Evolutionary conservation across 371 early-diverging fungal species (phyloP), one percentile per base, ranked within the genome.

Genomic region (Syncephalis fuscata): DNA sequence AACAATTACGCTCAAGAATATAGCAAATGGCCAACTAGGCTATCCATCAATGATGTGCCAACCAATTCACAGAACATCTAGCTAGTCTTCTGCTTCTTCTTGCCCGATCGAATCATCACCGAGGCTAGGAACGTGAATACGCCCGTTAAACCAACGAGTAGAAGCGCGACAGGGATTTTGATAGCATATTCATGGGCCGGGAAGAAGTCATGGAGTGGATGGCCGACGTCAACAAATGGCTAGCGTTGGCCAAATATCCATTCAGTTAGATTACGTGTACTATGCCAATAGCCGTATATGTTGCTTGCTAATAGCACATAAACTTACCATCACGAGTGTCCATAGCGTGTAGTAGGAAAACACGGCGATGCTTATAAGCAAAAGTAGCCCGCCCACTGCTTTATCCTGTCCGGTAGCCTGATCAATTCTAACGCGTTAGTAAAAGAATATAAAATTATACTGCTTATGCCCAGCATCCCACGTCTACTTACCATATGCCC

Each of bases 181-280:
- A 93, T 85, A 8, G 91, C 91, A 59, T 82, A 87, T 61, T 78
- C 74, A 56, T 81, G 76, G 7, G 76, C 71, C 25, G 87, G 90
- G 60, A 93, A 93, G 54, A 76, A 83, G 39, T 60, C 62, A 44
- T 85, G 86, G 22, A 81, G 62, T 7, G 76, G 74, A 65, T 89
- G 86, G 36, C 75, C 76, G 55, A 74, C 75, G 53, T 88, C 88
- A 19, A 91, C 85, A 61, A 93, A 90, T n/a, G 93, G 93, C 89
- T 88, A 52, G n/a, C n/a, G n/a, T n/a, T n/a, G n/a, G n/a, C n/a
- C n/a, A n/a, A n/a, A n/a, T n/a, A n/a, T 5, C 21, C 16, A 20
- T 17, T 5, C 27, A 17, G 43, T 21, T 0, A 21, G 46, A 61
- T 17, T 9, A 58, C 9, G 26, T 44, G 23, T 4, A 3, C 2